These are phyloP conservation scores for Lachnum nothofagi DNA, from an alignment of 2,329 filamentous ascomycete genomes.

Conservation along the genomic window DNA sequence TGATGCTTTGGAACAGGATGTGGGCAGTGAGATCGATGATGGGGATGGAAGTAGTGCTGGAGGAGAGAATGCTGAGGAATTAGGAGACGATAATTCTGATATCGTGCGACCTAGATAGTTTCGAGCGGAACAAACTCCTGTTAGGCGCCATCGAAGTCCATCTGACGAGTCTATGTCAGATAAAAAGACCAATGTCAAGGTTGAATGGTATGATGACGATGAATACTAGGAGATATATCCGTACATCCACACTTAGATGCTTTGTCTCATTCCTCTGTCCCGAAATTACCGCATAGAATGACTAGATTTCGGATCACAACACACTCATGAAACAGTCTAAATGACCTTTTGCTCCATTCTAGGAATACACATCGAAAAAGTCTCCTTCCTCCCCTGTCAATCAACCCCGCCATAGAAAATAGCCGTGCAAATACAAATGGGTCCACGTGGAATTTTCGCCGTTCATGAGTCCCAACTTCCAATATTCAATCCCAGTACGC, in stretches of 20 bases:
- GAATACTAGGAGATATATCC: neutral
- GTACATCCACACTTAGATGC: no score
- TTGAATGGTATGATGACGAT: neutral
- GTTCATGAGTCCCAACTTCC: conserved; percentile 5
- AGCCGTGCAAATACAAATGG: conserved; percentile 16
- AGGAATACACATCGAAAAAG: conserved; percentile 22
- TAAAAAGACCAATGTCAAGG: neutral
- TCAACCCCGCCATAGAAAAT: conserved; percentile 6
- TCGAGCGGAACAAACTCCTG: no score
- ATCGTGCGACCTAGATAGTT: no score
- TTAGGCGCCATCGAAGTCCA: neutral
- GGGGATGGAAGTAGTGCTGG: neutral
- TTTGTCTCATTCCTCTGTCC: no score
- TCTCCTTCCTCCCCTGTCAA: conserved; percentile 7
- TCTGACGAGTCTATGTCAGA: neutral
- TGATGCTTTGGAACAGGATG: conserved; percentile 1
- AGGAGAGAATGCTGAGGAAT: no score
- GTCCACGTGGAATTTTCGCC: neutral
- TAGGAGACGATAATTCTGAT: no score
- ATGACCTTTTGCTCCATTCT: conserved; percentile 9
- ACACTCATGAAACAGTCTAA: conserved; percentile 6
- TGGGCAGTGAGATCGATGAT: neutral
- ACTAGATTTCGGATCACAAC: no score
- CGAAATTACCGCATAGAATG: no score
- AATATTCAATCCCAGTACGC: conserved; percentile 28